These are phyloP conservation scores for Ogataea paradorogensis DNA, from an alignment of 805 yeast species.

Conservation along the genomic window DNA sequence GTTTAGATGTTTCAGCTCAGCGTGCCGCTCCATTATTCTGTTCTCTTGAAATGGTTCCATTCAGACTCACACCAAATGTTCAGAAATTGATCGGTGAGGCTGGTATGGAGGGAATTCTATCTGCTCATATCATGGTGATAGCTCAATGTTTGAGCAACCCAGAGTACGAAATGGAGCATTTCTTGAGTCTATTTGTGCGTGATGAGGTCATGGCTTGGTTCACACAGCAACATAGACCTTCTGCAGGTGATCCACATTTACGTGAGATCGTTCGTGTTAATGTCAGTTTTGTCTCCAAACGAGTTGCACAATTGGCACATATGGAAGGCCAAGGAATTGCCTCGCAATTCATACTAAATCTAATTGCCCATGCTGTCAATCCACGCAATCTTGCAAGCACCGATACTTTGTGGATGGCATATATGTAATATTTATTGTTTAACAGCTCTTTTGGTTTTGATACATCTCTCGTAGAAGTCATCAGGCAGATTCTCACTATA, in stretches of 20 bases:
- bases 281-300: conserved; percentile 78
- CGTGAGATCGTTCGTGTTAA: conserved; percentile 85
- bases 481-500: conserved; percentile 13
- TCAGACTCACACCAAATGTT: conserved; percentile 92
- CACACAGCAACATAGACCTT: conserved; percentile 78
- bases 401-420: conserved; percentile 95
- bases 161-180: conserved; percentile 87
- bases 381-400: conserved; percentile 90
- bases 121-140: conserved; percentile 79
- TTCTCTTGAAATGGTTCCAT: conserved; percentile 91
- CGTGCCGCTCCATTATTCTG: conserved; percentile 80
- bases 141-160: conserved; percentile 89
- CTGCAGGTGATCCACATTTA: conserved; percentile 79
- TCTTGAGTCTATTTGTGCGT: conserved; percentile 88
- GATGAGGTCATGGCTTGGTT: conserved; percentile 96
- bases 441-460: conserved; percentile 16
- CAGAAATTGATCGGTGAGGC: conserved; percentile 92
- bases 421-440: conserved; percentile 47
- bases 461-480: conserved; percentile 20
- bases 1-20: conserved; percentile 46
- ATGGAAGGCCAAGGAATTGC: conserved; percentile 70
- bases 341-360: conserved; percentile 84
- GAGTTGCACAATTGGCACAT: conserved; percentile 69
- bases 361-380: conserved; percentile 91
- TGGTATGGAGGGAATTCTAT: conserved; percentile 87